Conservation (phyloP, 2,329 filamentous ascomycete species). For the Phialemoniopsis sp. region DNA sequence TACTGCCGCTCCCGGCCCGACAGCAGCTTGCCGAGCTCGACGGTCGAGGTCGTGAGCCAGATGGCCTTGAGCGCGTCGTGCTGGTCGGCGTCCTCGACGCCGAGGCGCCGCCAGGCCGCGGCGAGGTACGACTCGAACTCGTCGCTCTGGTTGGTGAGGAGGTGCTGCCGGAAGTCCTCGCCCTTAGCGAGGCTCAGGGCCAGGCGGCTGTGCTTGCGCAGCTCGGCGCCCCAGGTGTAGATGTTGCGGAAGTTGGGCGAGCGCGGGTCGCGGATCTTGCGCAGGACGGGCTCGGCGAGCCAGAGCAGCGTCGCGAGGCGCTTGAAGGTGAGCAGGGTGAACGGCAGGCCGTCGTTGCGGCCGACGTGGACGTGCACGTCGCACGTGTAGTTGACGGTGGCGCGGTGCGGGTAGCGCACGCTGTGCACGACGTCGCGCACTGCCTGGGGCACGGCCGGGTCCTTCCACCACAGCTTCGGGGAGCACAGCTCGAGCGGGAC, state of each 20-base stretch:
- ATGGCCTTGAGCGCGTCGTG: slow-evolving; percentile 21
- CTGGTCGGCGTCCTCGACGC: slow-evolving; percentile 4
- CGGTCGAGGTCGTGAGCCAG: slow-evolving; percentile 16
- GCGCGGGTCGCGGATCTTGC: slow-evolving; percentile 27
- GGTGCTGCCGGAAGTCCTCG: not conserved
- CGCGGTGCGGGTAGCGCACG: slow-evolving; percentile 15
- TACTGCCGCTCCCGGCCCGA: slow-evolving; percentile 24
- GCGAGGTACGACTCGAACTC: slow-evolving; percentile 13
- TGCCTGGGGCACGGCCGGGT: slow-evolving; percentile 8
- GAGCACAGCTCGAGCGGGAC: slow-evolving; percentile 31
- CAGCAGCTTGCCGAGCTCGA: slow-evolving; percentile 26
- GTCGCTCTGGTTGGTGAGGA: slow-evolving; percentile 5
- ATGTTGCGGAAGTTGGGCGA: slow-evolving; percentile 29
- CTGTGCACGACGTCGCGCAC: slow-evolving; percentile 17
- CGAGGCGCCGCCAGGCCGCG: not conserved
- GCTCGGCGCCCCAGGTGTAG: slow-evolving; percentile 31
- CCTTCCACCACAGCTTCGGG: slow-evolving; percentile 23
- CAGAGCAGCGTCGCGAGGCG: slow-evolving; percentile 27
- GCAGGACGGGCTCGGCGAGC: slow-evolving; percentile 28
- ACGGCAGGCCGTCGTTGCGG: slow-evolving; percentile 22
- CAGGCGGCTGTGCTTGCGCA: slow-evolving; percentile 24
- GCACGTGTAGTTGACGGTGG: slow-evolving; percentile 30
- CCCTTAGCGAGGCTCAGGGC: slow-evolving; percentile 9
- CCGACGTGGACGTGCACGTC: slow-evolving; percentile 34
- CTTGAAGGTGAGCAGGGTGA: slow-evolving; percentile 25